Evolutionary conservation across 192 early-diverging fungal species (phyloP).

Genomic region (Coemansia nantahalensis): DNA sequence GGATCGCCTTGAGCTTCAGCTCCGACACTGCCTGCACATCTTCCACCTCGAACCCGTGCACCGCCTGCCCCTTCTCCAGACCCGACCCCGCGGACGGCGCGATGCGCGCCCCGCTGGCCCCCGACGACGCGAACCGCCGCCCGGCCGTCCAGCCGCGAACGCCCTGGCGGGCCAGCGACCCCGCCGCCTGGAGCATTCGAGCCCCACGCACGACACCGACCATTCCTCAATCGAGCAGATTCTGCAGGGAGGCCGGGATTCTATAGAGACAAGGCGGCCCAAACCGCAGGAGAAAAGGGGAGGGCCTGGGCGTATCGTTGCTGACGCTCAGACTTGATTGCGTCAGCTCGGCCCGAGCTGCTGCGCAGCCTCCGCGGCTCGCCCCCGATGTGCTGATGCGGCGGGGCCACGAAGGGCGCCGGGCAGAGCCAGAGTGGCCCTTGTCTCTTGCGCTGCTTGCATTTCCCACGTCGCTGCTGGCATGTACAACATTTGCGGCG

Average conservation of each 20-base stretch:
- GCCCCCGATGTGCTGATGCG: too few species aligned
- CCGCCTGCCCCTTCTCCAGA: conserved; percentile 17
- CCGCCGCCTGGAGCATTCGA: conserved; percentile 20
- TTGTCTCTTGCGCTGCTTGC: too few species aligned
- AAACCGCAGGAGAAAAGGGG: too few species aligned
- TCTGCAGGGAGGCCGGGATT: too few species aligned
- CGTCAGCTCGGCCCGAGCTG: too few species aligned
- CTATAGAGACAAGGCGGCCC: too few species aligned
- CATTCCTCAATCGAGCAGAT: conserved; percentile 1
- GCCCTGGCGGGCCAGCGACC: neutral
- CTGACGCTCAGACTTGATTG: too few species aligned
- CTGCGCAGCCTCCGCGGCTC: too few species aligned
- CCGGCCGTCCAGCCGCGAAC: neutral
- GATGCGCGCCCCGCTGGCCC: neutral
- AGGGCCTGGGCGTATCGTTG: too few species aligned
- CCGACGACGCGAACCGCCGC: neutral
- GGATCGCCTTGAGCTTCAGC: conserved; percentile 74
- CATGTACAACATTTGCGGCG: conserved; percentile 2
- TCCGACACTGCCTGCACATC: conserved; percentile 64
- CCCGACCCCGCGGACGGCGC: neutral
- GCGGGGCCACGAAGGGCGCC: too few species aligned
- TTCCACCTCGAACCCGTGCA: conserved; percentile 47
- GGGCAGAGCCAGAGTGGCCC: too few species aligned
- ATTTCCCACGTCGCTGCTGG: too few species aligned
- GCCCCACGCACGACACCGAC: conserved; percentile 13